Conservation (phyloP, 1,284 basidiomycete genomes). For the Cryptococcus depauperatus region DNA sequence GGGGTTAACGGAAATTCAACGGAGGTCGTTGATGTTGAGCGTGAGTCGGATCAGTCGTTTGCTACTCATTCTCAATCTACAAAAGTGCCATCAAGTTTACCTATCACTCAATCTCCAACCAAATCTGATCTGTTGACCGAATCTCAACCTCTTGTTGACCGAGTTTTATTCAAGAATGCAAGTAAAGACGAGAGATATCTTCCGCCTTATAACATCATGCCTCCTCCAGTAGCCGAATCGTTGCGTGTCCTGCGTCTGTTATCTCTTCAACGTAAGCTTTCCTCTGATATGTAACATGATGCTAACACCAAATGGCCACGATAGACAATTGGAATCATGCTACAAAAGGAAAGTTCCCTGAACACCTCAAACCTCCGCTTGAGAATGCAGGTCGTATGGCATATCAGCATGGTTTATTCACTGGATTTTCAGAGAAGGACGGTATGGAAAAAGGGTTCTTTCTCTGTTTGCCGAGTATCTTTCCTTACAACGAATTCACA, state of each 20-base stretch:
- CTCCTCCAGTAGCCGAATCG: slow-evolving; percentile 18
- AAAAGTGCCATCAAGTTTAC: background rate
- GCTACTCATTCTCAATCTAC: too few species aligned
- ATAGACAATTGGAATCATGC: slow-evolving; percentile 25
- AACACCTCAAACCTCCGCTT: slow-evolving; percentile 64
- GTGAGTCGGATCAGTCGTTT: background rate
- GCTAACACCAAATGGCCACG: background rate
- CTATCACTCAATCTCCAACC: too few species aligned
- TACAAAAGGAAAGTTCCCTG: slow-evolving; percentile 83
- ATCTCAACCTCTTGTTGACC: slow-evolving; percentile 16
- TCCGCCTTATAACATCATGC: slow-evolving; percentile 19
- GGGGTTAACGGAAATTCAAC: background rate
- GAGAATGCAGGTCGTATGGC: slow-evolving; percentile 66
- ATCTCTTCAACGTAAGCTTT: slow-evolving; percentile 22
- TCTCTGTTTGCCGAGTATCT: slow-evolving; percentile 23
- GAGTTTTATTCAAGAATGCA: slow-evolving; percentile 23
- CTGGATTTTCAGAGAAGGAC: slow-evolving; percentile 18
- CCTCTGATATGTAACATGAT: background rate
- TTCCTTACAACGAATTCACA: slow-evolving; percentile 43
- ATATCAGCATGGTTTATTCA: slow-evolving; percentile 54
- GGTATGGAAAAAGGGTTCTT: slow-evolving; percentile 27
- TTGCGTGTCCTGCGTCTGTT: slow-evolving; percentile 18
- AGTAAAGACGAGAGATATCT: slow-evolving; percentile 15
- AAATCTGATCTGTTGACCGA: background rate
- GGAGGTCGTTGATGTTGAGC: background rate